Base-by-base conservation (phyloP, 768 basidiomycete genomes). In the Xerocomellus amylosporus region DNA sequence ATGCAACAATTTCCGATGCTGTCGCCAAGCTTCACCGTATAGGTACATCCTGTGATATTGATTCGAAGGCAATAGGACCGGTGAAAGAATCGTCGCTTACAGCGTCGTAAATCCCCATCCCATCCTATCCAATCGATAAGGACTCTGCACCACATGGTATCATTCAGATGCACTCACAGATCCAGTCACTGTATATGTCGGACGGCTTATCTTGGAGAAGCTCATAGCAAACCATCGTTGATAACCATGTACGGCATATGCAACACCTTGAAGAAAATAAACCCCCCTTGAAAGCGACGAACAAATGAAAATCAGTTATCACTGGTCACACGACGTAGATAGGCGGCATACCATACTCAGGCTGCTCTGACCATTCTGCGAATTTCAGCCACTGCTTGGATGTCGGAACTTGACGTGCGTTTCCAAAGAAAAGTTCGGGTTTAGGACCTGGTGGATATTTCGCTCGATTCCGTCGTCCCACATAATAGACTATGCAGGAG, bases 401-500 rank as follows among this genome's bases (percentile, higher is more conserved):
- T 33, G 17, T 34, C 7, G 51, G 51, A 6, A 46, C 51, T 10
- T 53, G 51, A 22, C 51, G 51, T 22, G 44, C 37, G n/a, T 53
- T 53, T 26, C 44, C 51, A 39, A 53, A 33, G 26, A 53, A 46
- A 14, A 39, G 22, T 39, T 53, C 51, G 4, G 51, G 30, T 22
- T 46, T 46, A 33, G 51, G 51, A n/a, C 51, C 51, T 33, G 51
- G 44, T 31, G 51, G 51, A 40, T 53, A 53, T 39, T 39, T 46
- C 10, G 22, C 36, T 39, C 44, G 28, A 24, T 28, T n/a, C 8
- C 19, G 26, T 5, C 38, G 30, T 10, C 37, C 17, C 22, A 24
- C 10, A 46, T 24, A 24, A 24, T 46, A 42, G 38, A 39, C n/a
- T n/a, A n/a, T n/a, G n/a, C n/a, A n/a, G n/a, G n/a, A n/a, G n/a